A percentile compares a stretch with the other conserved stretches of the same genome.
Conservation (phyloP, 2,329 filamentous ascomycete species). For the Fusarium foetens region DNA sequence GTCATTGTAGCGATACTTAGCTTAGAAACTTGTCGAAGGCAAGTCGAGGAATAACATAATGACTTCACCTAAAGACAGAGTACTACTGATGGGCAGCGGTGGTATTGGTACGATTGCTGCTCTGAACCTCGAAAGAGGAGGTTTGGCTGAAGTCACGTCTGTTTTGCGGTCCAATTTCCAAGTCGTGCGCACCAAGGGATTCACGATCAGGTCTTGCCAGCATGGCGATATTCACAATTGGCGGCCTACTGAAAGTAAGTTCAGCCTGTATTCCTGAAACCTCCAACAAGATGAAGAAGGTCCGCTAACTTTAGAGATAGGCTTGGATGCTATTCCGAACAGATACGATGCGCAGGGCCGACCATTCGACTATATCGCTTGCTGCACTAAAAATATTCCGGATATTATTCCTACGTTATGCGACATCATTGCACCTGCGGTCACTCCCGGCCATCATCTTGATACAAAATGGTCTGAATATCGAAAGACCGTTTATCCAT, state of each 20-base stretch:
- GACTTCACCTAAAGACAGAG: neutral
- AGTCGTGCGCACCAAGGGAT: neutral
- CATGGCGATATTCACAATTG: neutral
- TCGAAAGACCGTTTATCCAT: neutral
- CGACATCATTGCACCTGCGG: neutral
- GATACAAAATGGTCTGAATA: neutral
- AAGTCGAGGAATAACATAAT: neutral
- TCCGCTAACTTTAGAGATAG: neutral
- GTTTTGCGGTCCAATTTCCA: neutral
- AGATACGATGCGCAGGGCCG: neutral
- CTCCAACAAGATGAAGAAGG: fast-evolving
- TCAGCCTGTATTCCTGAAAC: neutral
- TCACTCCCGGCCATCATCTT: neutral
- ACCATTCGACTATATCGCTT: neutral
- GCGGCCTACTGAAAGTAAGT: neutral
- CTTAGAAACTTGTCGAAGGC: neutral
- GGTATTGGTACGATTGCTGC: neutral
- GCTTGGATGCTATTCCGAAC: neutral
- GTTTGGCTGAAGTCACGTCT: neutral
- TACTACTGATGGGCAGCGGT: neutral
- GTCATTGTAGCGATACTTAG: fast-evolving
- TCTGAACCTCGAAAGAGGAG: neutral
- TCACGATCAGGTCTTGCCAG: neutral
- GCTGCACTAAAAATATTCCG: neutral
- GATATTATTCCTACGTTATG: neutral